Base-by-base conservation (phyloP, 352 stramenopile species). In the Phytophthora sp. region DNA sequence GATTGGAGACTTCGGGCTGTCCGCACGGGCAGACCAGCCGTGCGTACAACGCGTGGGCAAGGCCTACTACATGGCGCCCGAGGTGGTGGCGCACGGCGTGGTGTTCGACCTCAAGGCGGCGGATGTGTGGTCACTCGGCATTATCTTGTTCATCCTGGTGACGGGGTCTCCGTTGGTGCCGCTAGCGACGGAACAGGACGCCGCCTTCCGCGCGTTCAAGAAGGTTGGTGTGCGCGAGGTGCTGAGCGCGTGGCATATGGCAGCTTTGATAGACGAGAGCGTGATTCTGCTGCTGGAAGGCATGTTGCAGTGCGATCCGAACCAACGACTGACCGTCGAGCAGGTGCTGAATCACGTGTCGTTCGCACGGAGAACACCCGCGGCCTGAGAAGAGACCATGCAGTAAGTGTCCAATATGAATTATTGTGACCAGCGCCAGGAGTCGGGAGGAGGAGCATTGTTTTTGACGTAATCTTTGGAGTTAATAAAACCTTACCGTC, bases 41-140 rank as follows among this genome's bases (percentile, higher is more conserved):
- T 65, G 65, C 46, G 24, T 57, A 11, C 33, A 45, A 12, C 41
- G 56, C 9, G 74, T 78, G 18, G 74, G 74, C 18, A 86, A 86
- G n/a, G 62, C 59, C 9, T 79, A 78, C 57, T 71, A 54, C 76
- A 89, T 74, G 55, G 75, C 75, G 2, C 71, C 75, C 0, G 75
- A 83, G 45, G 75, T 80, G 49, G 63, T 89, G 24, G 72, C 73
- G 0, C 30, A 30, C 1, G 24, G 31, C 2, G 26, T 27, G 0
- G 33, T 44, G 18, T 87, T 85, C 42, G 69, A 85, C 56, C 61
- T 76, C 2, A 73, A 69, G 20, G 67, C 62, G 2, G 74, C 71
- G 23, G 78, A 87, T n/a, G 63, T 85, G n/a, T 87, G 78, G 78
- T 87, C 78, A 6, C 57, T 85, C 2, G 75, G 78, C 12, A 78